phyloP scores from a whole-genome alignment of 306 rosid species.

The Alnus glutinosa region DNA sequence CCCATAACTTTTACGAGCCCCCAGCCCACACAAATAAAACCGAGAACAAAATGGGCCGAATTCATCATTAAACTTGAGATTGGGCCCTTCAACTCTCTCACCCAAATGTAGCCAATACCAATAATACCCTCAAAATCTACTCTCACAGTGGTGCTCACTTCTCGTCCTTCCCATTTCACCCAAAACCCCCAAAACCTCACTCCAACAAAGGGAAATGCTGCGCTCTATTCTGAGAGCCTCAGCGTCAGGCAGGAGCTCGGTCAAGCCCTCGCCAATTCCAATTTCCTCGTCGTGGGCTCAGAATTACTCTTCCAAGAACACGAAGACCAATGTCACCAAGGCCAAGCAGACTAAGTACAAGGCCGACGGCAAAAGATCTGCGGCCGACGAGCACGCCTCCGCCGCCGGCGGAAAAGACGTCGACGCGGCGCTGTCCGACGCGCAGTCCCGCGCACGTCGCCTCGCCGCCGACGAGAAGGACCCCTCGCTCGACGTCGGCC shows the following conservation, averaged over 20 bases:
- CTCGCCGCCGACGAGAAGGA: slow-evolving; percentile 68
- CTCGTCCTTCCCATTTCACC: not conserved
- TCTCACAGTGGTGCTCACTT: not conserved
- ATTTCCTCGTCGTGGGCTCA: slow-evolving; percentile 9
- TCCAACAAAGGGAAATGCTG: slow-evolving; percentile 44
- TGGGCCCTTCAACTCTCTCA: too few species aligned
- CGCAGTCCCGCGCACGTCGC: slow-evolving; percentile 56
- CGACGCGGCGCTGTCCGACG: slow-evolving; percentile 46
- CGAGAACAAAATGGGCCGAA: too few species aligned
- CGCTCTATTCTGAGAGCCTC: slow-evolving; percentile 44
- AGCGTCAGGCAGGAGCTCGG: slow-evolving; percentile 29
- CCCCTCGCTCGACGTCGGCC: slow-evolving; percentile 69
- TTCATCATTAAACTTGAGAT: too few species aligned
- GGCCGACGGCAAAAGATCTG: slow-evolving; percentile 39
- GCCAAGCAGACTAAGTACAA: slow-evolving; percentile 34
- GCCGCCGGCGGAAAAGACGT: slow-evolving; percentile 29
- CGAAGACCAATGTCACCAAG: slow-evolving; percentile 32
- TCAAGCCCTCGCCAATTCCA: slow-evolving; percentile 25
- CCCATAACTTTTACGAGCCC: too few species aligned
- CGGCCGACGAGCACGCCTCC: slow-evolving; percentile 19
- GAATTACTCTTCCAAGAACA: slow-evolving; percentile 46
- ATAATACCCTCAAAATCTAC: not conserved
- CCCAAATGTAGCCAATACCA: too few species aligned
- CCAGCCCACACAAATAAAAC: too few species aligned
- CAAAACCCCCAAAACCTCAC: slow-evolving; percentile 38